Percentiles rank a stretch among this genome's conserved stretches.
Conservation (phyloP, 2,329 filamentous ascomycete genomes). For the Phyllachora maydis region DNA sequence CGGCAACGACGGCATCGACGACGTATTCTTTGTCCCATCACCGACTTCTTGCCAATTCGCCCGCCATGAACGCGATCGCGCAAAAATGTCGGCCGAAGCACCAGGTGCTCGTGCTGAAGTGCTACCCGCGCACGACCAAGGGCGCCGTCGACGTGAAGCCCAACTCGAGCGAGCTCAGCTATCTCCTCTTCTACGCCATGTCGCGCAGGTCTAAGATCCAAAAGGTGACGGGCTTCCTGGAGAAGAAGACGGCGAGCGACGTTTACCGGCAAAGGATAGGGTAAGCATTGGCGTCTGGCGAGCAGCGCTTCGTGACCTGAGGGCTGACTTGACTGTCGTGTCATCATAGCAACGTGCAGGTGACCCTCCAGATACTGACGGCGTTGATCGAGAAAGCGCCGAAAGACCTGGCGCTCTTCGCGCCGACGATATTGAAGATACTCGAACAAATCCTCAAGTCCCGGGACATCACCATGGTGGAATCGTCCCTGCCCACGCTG, state of each 20-base stretch:
- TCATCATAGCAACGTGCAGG: slow-evolving; percentile 60
- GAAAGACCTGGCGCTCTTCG: slow-evolving; percentile 78
- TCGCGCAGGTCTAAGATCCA: slow-evolving; percentile 88
- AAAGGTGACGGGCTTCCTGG: slow-evolving; percentile 86
- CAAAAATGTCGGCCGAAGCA: slow-evolving; percentile 76
- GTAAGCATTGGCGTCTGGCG: slow-evolving; percentile 20
- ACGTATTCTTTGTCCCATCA: not conserved
- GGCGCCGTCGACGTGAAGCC: slow-evolving; percentile 83
- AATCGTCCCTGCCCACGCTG: slow-evolving; percentile 74
- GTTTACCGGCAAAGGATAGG: slow-evolving; percentile 77
- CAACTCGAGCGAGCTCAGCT: slow-evolving; percentile 91
- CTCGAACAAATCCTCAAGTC: slow-evolving; percentile 67
- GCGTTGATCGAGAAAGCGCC: slow-evolving; percentile 86
- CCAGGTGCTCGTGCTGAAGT: slow-evolving; percentile 88
- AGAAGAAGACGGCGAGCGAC: slow-evolving; percentile 83
- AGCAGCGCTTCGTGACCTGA: not conserved
- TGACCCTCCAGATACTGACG: slow-evolving; percentile 80
- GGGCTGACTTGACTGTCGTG: slow-evolving; percentile 1
- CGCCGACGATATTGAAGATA: slow-evolving; percentile 65
- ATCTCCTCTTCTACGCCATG: slow-evolving; percentile 90
- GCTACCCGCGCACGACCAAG: slow-evolving; percentile 85
- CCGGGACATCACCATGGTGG: slow-evolving; percentile 78
- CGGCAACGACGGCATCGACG: not conserved
- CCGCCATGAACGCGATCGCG: slow-evolving; percentile 40
- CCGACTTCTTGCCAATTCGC: slow-evolving; percentile 2